These are phyloP conservation scores for Apostasia ramifera DNA, from an alignment of 106 monocot genomes.

Conservation along the genomic window DNA sequence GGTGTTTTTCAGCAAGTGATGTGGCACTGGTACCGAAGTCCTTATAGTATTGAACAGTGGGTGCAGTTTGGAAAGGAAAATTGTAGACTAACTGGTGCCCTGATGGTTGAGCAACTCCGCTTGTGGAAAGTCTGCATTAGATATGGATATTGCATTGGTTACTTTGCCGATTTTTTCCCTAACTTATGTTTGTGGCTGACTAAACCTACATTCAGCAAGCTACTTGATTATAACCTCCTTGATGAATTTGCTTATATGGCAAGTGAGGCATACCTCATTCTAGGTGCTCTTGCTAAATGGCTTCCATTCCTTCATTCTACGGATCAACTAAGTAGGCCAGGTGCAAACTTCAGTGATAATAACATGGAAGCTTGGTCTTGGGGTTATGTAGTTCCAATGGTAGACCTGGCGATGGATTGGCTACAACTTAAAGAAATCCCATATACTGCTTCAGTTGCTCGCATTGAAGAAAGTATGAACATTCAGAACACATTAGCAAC, in stretches of 20 bases:
- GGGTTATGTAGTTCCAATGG: slow-evolving; percentile 75
- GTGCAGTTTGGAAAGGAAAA: slow-evolving; percentile 53
- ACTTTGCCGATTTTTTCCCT: slow-evolving; percentile 80
- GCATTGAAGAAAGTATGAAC: slow-evolving; percentile 8
- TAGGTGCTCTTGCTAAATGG: slow-evolving; percentile 56
- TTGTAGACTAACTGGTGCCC: slow-evolving; percentile 47
- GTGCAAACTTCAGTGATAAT: slow-evolving; percentile 11
- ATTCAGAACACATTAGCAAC: slow-evolving; percentile 9
- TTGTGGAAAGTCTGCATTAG: slow-evolving; percentile 85
- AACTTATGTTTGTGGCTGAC: slow-evolving; percentile 65
- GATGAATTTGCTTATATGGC: slow-evolving; percentile 66
- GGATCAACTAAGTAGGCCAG: slow-evolving; percentile 32
- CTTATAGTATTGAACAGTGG: slow-evolving; percentile 62
- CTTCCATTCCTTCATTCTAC: slow-evolving; percentile 74
- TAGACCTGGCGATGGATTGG: slow-evolving; percentile 77
- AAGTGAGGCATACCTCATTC: slow-evolving; percentile 62
- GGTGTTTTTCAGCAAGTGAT: slow-evolving; percentile 66
- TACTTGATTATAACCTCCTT: slow-evolving; percentile 46
- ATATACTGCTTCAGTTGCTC: slow-evolving; percentile 22
- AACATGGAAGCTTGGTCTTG: slow-evolving; percentile 70
- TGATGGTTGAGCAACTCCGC: slow-evolving; percentile 81
- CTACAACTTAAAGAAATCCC: slow-evolving; percentile 46
- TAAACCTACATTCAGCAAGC: slow-evolving; percentile 52
- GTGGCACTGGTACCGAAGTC: slow-evolving; percentile 69
- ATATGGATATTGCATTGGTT: slow-evolving; percentile 73